Base-by-base conservation (phyloP, 805 yeast species). In the Myxozyma geophila region DNA sequence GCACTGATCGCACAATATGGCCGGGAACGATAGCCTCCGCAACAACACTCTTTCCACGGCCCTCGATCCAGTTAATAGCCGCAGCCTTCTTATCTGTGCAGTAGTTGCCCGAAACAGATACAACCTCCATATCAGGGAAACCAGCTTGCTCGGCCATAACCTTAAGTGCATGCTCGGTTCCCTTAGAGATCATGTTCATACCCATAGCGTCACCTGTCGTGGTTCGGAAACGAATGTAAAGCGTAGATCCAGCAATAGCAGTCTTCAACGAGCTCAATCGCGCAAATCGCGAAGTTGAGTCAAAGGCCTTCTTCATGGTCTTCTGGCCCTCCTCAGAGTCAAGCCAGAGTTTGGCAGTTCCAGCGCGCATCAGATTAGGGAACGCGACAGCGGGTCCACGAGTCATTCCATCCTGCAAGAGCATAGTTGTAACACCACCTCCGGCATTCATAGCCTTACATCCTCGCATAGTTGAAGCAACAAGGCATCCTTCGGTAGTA, bases 161-260 rank as follows among this genome's bases (percentile, higher is more conserved):
- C 66, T 87, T 86, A 73, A 95, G 83, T 0, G 97, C 85, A 75
- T 81, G 82, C 75, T 95, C 99, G 52, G 92, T 97, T 77, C 99
- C 99, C 79, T 95, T 95, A 36, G 98, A 93, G 66, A 95, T 95
- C 99, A 95, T 95, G 76, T 95, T 95, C 99, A 95, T 95, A 69
- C 99, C 99, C 99, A 95, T 95, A 19, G 99, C 99, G 80, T 95
- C 99, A 77, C 99, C 99, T 19, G 99, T 95, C 46, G 97, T 92
- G n/a, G 99, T 96, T 75, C 92, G 86, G 81, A 95, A 95, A 74
- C 99, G 86, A 71, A 95, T 88, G 73, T 85, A 95, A 71, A 95
- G 81, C 70, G 89, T 81, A 54, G 88, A 88, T 37, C 99, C 99
- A 17, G 99, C 99, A 76, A 93, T 81, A 2, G 98, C 96, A 17